Percentiles rank a stretch among this genome's conserved stretches.
Evolutionary conservation across 768 basidiomycete genomes (phyloP).

Genomic region (Podaxis sp.): DNA sequence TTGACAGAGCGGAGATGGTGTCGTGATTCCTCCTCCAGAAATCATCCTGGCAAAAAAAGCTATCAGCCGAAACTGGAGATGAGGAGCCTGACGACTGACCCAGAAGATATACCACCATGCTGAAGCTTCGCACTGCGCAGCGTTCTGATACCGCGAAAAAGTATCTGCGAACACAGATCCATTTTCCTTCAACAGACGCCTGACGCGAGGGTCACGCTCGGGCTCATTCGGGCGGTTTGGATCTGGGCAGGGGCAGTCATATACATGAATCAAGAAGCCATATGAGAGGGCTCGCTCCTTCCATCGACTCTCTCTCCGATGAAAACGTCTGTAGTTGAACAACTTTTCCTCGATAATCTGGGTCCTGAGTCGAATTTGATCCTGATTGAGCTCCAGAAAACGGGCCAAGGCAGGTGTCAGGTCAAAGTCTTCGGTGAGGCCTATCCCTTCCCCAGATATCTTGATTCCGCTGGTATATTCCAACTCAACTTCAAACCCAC

Average conservation of each 20-base stretch:
- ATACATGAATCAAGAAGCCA: slow-evolving; percentile 60
- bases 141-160: slow-evolving; percentile 52
- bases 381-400: slow-evolving; percentile 59
- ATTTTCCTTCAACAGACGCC: slow-evolving; percentile 45
- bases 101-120: slow-evolving; percentile 84
- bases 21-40: slow-evolving; percentile 70
- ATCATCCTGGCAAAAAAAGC: slow-evolving; percentile 56
- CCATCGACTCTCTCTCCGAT: slow-evolving; percentile 44
- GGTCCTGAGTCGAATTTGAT: slow-evolving; percentile 44
- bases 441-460: slow-evolving; percentile 53
- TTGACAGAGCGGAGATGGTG: slow-evolving; percentile 48
- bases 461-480: slow-evolving; percentile 52
- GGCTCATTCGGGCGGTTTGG: slow-evolving; percentile 40
- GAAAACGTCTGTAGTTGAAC: slow-evolving; percentile 50
- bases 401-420: slow-evolving; percentile 61
- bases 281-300: slow-evolving; percentile 62
- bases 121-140: slow-evolving; percentile 46
- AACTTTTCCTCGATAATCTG: slow-evolving; percentile 47
- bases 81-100: slow-evolving; percentile 40
- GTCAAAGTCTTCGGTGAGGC: slow-evolving; percentile 65
- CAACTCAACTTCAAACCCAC: slow-evolving; percentile 66
- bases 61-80: background rate
- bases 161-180: slow-evolving; percentile 47
- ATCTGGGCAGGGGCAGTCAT: slow-evolving; percentile 48
- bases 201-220: slow-evolving; percentile 58